Percentiles rank a stretch among this genome's conserved stretches.
Conservation (phyloP, 2,329 filamentous ascomycete species). For the Neurospora sp. region DNA sequence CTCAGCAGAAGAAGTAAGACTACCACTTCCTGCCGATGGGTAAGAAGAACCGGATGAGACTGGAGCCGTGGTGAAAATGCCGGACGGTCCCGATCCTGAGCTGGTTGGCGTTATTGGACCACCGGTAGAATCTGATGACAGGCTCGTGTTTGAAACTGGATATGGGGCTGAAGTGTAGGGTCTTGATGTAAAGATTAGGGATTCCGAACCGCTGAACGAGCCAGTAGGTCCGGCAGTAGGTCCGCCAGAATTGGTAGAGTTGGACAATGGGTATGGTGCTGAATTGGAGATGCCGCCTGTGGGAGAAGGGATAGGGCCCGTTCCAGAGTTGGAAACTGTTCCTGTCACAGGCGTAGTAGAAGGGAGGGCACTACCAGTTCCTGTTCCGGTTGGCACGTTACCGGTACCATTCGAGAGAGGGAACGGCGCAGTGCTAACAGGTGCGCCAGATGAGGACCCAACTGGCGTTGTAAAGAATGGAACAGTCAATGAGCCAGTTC, state of each 20-base stretch:
- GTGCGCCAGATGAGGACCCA: neutral
- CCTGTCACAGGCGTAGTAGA: neutral
- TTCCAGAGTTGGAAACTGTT: neutral
- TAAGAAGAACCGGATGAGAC: neutral
- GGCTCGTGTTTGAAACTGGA: conserved; percentile 4
- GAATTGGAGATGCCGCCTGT: conserved; percentile 1
- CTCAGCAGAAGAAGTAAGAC: neutral
- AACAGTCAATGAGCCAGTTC: neutral
- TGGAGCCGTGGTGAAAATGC: neutral
- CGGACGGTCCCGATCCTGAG: neutral
- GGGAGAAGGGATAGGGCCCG: neutral
- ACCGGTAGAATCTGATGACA: neutral
- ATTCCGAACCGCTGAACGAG: neutral
- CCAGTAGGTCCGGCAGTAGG: neutral
- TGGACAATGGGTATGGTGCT: conserved; percentile 11
- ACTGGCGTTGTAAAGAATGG: neutral
- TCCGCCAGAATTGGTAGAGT: conserved; percentile 2
- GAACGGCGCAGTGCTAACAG: conserved; percentile 5
- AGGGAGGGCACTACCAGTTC: neutral
- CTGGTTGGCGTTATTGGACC: neutral
- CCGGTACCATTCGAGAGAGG: conserved; percentile 7
- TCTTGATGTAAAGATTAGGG: neutral
- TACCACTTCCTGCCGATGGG: too few species aligned
- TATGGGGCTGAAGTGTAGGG: conserved; percentile 5
- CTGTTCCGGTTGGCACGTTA: conserved; percentile 1